phyloP scores from a whole-genome alignment of 2,329 filamentous ascomycete species.

The Coniochaeta sp. region DNA sequence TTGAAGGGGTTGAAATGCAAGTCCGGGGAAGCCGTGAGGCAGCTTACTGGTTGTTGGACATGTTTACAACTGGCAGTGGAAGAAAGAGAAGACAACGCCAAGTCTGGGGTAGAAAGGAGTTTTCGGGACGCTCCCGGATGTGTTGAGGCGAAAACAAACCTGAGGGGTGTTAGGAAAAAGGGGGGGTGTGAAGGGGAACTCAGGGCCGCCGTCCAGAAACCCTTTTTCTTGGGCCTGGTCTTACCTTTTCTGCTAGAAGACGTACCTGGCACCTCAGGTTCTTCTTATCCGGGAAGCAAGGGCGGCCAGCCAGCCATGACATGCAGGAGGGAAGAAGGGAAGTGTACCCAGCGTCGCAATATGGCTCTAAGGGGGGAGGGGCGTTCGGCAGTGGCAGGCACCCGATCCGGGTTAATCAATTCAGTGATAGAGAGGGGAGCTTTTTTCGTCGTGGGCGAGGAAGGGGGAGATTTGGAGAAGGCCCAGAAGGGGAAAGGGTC shows the following conservation, averaged over 20 bases:
- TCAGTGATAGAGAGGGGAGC: neutral
- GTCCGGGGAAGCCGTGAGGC: neutral
- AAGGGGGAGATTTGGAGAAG: constrained; percentile 3
- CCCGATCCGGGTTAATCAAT: constrained; percentile 5
- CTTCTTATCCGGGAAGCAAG: neutral
- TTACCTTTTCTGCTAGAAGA: neutral
- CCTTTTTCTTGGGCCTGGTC: too few relatives aligned
- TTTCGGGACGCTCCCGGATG: constrained; percentile 2
- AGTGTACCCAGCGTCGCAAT: neutral
- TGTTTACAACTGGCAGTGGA: neutral
- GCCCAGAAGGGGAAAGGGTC: neutral
- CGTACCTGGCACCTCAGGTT: neutral
- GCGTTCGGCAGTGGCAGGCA: neutral
- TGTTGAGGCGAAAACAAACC: too few relatives aligned
- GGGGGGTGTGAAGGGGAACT: neutral
- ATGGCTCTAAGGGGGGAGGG: constrained; percentile 3
- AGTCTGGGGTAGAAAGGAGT: constrained; percentile 1
- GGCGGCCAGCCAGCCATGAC: neutral
- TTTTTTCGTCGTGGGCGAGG: too few relatives aligned
- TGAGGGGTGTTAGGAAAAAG: neutral
- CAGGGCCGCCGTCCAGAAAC: constrained; percentile 4
- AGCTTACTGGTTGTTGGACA: neutral
- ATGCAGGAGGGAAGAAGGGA: neutral
- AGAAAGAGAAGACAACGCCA: neutral
- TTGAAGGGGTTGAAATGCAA: too few relatives aligned